Conservation (phyloP, 257 asterid species). For the Euphrasia confusa region DNA sequence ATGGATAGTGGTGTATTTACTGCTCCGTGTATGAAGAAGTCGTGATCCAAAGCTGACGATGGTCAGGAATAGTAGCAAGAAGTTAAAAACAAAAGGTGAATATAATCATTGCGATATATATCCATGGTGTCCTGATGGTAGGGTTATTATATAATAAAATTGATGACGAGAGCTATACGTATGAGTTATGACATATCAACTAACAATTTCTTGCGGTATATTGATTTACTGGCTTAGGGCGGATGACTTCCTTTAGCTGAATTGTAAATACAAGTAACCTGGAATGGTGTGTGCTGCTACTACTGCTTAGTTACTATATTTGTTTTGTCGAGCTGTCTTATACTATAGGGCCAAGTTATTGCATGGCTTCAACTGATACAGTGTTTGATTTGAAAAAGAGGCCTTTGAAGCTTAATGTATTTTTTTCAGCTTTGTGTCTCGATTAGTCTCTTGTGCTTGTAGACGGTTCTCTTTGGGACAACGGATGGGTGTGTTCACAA, state of each 20-base stretch:
- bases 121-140: conserved; percentile 27
- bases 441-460: no score
- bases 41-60: conserved; percentile 36
- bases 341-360: no score
- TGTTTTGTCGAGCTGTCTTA: background rate
- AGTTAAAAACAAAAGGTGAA: conserved; percentile 36
- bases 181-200: background rate
- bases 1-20: conserved; percentile 42
- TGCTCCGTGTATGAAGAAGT: conserved; percentile 45
- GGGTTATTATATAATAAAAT: conserved; percentile 31
- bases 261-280: background rate
- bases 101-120: conserved; percentile 20
- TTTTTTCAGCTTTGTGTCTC: no score
- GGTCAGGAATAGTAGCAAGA: conserved; percentile 43
- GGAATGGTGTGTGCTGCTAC: background rate
- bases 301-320: background rate
- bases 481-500: no score
- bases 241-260: background rate
- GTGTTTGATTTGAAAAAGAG: no score
- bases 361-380: no score
- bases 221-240: background rate
- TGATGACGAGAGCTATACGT: conserved; percentile 9
- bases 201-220: background rate
- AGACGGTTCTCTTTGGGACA: no score
- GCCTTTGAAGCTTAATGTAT: no score